Percentiles rank a stretch among this genome's conserved stretches.
These are phyloP conservation scores for Crithidia thermophila DNA, from an alignment of 208 protist genomes.

Conservation along the genomic window DNA sequence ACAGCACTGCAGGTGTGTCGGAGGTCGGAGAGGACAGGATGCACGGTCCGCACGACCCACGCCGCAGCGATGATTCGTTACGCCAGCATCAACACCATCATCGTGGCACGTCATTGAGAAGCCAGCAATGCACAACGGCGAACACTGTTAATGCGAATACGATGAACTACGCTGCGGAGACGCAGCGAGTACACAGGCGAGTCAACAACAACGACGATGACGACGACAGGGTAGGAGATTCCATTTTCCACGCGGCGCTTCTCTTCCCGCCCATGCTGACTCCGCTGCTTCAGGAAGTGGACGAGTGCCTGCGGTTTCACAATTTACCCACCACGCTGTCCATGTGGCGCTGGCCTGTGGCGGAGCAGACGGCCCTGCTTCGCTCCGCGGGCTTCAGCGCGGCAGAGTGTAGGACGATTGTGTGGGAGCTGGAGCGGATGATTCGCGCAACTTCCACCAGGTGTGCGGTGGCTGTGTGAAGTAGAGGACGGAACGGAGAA, in stretches of 20 bases:
- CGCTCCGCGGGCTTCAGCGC: slow-evolving; percentile 28
- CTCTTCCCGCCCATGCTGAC: slow-evolving; percentile 34
- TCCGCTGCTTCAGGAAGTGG: slow-evolving; percentile 41
- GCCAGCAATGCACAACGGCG: too few species aligned
- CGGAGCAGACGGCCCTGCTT: slow-evolving; percentile 17
- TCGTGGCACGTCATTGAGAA: too few species aligned
- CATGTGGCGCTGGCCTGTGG: slow-evolving; percentile 40
- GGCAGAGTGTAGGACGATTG: slow-evolving; percentile 30
- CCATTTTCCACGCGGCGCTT: slow-evolving; percentile 5
- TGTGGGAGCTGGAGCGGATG: slow-evolving; percentile 45
- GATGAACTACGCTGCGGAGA: too few species aligned
- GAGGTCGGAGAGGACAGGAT: too few species aligned
- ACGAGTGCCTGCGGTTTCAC: slow-evolving; percentile 31
- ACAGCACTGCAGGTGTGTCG: too few species aligned
- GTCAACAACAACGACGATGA: too few species aligned
- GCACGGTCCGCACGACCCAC: too few species aligned
- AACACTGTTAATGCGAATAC: too few species aligned
- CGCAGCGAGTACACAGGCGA: too few species aligned
- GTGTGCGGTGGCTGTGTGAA: slow-evolving; percentile 22
- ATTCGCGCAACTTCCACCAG: slow-evolving; percentile 31
- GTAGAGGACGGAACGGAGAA: slow-evolving; percentile 6
- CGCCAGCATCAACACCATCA: too few species aligned
- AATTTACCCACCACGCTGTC: slow-evolving; percentile 14
- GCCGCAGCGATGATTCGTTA: too few species aligned
- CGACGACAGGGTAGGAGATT: too few species aligned